Evolutionary conservation across 148 eudicot species (phyloP).

Genomic region (Limonium bicolor): DNA sequence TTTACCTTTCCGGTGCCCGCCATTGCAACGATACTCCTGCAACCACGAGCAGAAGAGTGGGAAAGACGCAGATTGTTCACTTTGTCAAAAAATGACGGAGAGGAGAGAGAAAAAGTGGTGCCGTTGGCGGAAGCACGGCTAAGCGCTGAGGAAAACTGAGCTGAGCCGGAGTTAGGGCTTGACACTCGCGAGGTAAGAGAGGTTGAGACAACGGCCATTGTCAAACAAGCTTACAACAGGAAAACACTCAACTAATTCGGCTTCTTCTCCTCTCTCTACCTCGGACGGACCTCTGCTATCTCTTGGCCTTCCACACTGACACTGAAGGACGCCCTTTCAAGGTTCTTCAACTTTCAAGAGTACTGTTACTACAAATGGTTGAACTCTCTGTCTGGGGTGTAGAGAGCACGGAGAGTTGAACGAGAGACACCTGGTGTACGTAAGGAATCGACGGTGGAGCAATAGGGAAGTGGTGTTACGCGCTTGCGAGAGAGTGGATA

Average conservation of each 20-base stretch:
- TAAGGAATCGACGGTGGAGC: background rate
- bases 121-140: conserved; percentile 33
- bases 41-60: conserved; percentile 30
- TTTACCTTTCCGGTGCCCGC: conserved; percentile 65
- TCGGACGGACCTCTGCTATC: background rate
- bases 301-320: background rate
- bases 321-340: background rate
- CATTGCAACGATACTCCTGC: conserved; percentile 58
- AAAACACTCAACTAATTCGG: background rate
- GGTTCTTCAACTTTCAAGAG: no score
- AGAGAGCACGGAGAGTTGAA: background rate
- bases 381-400: background rate
- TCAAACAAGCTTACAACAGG: no score
- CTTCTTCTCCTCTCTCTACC: background rate
- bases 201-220: conserved; percentile 18
- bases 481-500: background rate
- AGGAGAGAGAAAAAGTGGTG: conserved; percentile 23
- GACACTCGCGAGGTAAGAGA: conserved; percentile 30
- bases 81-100: conserved; percentile 27
- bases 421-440: background rate
- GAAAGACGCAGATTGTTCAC: conserved; percentile 43
- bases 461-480: conserved; percentile 2
- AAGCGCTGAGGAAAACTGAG: conserved; percentile 36
- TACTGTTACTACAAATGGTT: no score
- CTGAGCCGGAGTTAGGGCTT: conserved; percentile 26